phyloP scores from a whole-genome alignment of 148 eudicot genomes.

The Simmondsia chinensis region DNA sequence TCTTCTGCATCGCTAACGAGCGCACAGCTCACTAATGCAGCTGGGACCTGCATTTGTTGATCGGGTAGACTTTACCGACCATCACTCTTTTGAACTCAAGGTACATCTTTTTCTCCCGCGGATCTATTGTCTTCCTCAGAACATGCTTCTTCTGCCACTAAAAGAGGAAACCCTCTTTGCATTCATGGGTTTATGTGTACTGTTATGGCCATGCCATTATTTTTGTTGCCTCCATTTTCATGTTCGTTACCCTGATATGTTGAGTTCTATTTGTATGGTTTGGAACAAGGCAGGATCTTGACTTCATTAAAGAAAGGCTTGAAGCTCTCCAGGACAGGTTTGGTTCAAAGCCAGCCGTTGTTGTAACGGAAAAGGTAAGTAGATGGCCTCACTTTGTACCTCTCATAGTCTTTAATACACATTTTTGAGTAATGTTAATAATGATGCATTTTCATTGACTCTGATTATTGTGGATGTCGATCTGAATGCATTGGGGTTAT shows the following conservation, averaged over 20 bases:
- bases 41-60: constrained; percentile 57
- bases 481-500: no score
- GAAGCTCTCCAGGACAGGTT: constrained; percentile 33
- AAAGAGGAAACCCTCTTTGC: neutral
- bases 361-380: constrained; percentile 87
- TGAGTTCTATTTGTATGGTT: neutral
- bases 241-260: neutral
- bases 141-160: neutral
- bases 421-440: neutral
- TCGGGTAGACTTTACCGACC: constrained; percentile 69
- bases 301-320: constrained; percentile 36
- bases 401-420: neutral
- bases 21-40: constrained; percentile 32
- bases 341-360: constrained; percentile 42
- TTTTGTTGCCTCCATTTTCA: neutral
- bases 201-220: neutral
- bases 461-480: neutral
- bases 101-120: constrained; percentile 25
- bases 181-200: neutral
- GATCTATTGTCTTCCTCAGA: neutral
- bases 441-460: neutral
- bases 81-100: constrained; percentile 52
- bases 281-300: constrained; percentile 41
- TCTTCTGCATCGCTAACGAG: neutral
- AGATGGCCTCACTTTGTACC: neutral